phyloP scores from a whole-genome alignment of 805 yeast genomes.

The Saturnispora ahearnii region DNA sequence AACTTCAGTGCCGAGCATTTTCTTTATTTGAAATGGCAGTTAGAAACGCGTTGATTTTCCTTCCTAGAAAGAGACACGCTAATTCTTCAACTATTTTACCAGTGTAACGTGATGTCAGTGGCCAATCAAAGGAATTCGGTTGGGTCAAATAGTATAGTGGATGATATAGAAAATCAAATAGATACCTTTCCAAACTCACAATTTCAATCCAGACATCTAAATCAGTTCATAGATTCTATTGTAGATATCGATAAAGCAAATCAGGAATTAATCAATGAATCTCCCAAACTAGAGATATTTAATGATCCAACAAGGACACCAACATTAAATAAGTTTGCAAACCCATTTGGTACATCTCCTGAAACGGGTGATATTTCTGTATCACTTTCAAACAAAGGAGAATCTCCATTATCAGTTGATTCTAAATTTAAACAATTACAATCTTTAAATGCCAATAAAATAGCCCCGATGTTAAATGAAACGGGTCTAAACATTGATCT shows the following conservation, averaged over 20 bases:
- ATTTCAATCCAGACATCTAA: not conserved
- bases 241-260: not conserved
- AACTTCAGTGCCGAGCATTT: not conserved
- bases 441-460: not conserved
- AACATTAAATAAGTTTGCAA: constrained; percentile 23
- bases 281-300: constrained; percentile 1
- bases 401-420: constrained; percentile 3
- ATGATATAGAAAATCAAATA: not conserved
- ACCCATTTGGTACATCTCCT: constrained; percentile 32
- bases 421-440: constrained; percentile 3
- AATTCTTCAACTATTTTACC: not conserved
- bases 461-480: not conserved
- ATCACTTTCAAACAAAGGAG: not conserved
- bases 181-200: not conserved
- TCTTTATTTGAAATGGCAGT: not conserved
- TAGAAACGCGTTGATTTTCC: not conserved
- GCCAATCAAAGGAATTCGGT: not conserved
- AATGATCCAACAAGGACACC: constrained; percentile 16
- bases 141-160: not conserved
- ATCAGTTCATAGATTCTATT: not conserved
- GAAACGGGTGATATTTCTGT: constrained; percentile 1
- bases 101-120: not conserved
- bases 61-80: not conserved
- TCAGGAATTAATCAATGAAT: not conserved
- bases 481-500: constrained; percentile 1